These are phyloP conservation scores for Torulaspora quercuum DNA, from an alignment of 805 yeast species.

Conservation along the genomic window DNA sequence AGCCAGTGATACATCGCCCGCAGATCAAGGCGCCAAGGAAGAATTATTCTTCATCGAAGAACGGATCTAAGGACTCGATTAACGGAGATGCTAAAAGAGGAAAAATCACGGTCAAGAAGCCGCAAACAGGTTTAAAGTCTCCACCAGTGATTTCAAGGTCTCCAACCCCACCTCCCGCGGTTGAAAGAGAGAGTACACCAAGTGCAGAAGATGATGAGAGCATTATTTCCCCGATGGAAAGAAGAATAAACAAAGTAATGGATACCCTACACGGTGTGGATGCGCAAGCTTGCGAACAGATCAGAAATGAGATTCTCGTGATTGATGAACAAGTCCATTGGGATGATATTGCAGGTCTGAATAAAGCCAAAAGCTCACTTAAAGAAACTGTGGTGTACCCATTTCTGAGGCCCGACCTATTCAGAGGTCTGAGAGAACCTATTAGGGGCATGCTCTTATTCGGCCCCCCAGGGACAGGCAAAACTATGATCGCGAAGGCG, in stretches of 20 bases:
- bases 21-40: conserved; percentile 20
- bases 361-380: conserved; percentile 77
- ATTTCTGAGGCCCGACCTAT: conserved; percentile 87
- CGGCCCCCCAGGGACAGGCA: conserved; percentile 99
- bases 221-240: conserved; percentile 7
- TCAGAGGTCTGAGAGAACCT: conserved; percentile 89
- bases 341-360: conserved; percentile 95
- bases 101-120: conserved; percentile 1
- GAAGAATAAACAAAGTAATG: conserved; percentile 25
- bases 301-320: conserved; percentile 82
- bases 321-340: conserved; percentile 91
- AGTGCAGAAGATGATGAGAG: conserved; percentile 3
- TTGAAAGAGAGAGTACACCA: conserved; percentile 10
- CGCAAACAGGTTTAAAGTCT: conserved; percentile 7
- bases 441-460: conserved; percentile 92
- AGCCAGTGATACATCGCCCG: conserved; percentile 24
- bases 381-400: conserved; percentile 98
- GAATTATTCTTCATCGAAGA: conserved; percentile 3
- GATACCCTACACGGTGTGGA: conserved; percentile 61
- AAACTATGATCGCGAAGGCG: conserved; percentile 95
- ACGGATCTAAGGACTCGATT: conserved; percentile 1
- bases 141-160: conserved; percentile 7
- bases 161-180: conserved; percentile 6
- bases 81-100: conserved; percentile 6
- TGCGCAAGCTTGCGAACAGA: conserved; percentile 72